These are phyloP conservation scores for Phenoliferia sp. DNA, from an alignment of 1,284 basidiomycete species.

Conservation along the genomic window DNA sequence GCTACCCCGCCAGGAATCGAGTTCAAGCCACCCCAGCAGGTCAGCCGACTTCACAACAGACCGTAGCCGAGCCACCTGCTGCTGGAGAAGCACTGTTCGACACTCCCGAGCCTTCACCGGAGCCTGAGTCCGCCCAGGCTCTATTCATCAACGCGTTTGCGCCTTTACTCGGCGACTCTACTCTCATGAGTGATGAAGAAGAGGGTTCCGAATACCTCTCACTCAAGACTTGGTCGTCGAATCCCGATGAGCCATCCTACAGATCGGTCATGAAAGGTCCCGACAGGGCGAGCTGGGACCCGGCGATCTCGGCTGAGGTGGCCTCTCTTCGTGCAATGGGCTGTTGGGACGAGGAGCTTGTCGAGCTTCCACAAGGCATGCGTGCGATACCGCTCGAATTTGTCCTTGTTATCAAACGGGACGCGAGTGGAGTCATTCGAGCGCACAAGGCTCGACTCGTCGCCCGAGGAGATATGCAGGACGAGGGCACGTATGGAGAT, in stretches of 20 bases:
- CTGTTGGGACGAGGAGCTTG: conserved; percentile 8
- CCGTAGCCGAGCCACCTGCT: not conserved
- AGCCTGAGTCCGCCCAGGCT: not conserved
- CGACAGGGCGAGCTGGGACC: conserved; percentile 10
- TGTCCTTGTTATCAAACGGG: conserved; percentile 19
- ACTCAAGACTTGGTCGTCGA: not conserved
- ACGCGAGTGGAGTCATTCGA: conserved; percentile 28
- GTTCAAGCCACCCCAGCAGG: too few species aligned
- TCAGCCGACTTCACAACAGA: too few species aligned
- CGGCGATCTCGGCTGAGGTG: conserved; percentile 6
- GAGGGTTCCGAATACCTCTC: not conserved
- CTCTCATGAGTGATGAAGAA: not conserved
- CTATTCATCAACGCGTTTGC: not conserved
- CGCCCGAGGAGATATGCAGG: conserved; percentile 38
- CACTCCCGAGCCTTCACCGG: not conserved
- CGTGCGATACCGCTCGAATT: conserved; percentile 12
- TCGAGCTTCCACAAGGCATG: not conserved
- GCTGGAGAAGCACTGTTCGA: not conserved
- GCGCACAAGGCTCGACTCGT: conserved; percentile 40
- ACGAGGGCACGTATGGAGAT: conserved; percentile 46
- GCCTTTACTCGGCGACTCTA: not conserved
- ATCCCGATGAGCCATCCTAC: conserved; percentile 5
- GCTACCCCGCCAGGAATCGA: too few species aligned
- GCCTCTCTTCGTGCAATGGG: conserved; percentile 8
- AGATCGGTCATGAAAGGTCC: not conserved